Percentiles rank a stretch among this genome's conserved stretches.
phyloP scores from a whole-genome alignment of 164 flowering plant genomes.

The Dillenia suffruticosa region DNA sequence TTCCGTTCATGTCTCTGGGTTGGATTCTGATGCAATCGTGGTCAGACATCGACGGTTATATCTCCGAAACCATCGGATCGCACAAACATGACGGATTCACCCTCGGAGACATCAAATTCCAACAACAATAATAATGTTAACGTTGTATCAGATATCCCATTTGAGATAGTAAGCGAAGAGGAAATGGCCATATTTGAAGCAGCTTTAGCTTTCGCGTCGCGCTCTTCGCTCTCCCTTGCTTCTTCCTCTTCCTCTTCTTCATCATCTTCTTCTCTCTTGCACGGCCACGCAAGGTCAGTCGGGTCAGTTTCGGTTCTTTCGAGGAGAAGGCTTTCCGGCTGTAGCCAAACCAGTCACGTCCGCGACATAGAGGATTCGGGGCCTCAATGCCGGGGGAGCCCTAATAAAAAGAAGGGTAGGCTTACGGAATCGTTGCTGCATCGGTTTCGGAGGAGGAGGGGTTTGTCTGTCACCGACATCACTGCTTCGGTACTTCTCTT shows the following conservation, averaged over 20 bases:
- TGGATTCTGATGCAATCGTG: too few relatives aligned
- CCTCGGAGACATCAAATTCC: too few relatives aligned
- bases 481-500: conserved; percentile 52
- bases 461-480: conserved; percentile 70
- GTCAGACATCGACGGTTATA: too few relatives aligned
- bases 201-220: conserved; percentile 42
- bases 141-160: conserved; percentile 26
- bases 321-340: conserved; percentile 31
- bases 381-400: conserved; percentile 3
- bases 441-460: conserved; percentile 54
- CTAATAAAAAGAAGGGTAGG: conserved; percentile 16
- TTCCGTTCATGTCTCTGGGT: too few relatives aligned
- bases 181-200: conserved; percentile 85
- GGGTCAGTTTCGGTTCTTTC: conserved; percentile 30
- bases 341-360: not conserved
- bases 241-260: conserved; percentile 10
- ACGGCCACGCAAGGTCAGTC: conserved; percentile 25
- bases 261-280: conserved; percentile 9
- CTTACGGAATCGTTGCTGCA: conserved; percentile 36
- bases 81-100: too few relatives aligned
- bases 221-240: conserved; percentile 12
- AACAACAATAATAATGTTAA: too few relatives aligned
- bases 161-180: conserved; percentile 72
- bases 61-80: too few relatives aligned
- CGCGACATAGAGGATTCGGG: conserved; percentile 65